Conservation (phyloP, 192 early-diverging fungal species). For the Coemansia sp. region DNA sequence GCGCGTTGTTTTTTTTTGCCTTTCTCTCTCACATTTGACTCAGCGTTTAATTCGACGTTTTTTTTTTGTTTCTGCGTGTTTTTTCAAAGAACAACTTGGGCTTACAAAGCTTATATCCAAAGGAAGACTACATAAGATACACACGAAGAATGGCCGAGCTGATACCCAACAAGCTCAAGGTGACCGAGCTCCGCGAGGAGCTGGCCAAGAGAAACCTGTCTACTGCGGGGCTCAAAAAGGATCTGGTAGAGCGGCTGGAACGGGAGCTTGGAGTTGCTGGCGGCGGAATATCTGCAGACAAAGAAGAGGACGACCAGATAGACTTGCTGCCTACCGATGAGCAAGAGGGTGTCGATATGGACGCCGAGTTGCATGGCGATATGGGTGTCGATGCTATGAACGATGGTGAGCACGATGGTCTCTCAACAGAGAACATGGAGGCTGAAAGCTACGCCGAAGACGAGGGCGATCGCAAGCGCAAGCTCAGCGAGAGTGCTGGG, state of each 20-base stretch:
- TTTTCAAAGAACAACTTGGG: neutral
- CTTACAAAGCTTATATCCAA: too few relatives aligned
- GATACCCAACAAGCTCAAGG: conserved; percentile 57
- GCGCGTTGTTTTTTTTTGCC: neutral
- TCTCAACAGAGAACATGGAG: neutral
- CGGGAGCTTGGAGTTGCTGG: conserved; percentile 41
- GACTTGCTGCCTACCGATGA: conserved; percentile 29
- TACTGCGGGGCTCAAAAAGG: conserved; percentile 65
- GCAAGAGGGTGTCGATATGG: neutral
- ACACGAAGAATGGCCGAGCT: conserved; percentile 15
- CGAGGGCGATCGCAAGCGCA: neutral
- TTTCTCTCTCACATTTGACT: too few relatives aligned
- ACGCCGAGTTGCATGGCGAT: neutral
- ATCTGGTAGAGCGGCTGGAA: conserved; percentile 59
- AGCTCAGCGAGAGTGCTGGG: neutral
- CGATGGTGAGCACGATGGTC: neutral
- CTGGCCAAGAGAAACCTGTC: conserved; percentile 55
- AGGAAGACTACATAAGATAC: neutral
- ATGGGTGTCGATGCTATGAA: neutral
- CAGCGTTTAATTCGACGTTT: neutral
- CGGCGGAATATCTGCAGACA: neutral
- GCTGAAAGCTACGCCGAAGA: neutral
- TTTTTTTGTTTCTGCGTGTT: neutral
- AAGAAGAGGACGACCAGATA: conserved; percentile 15
- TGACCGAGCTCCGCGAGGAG: conserved; percentile 60